Base-by-base conservation (phyloP, 2,329 filamentous ascomycete genomes). In the Arachnomyces sp. region DNA sequence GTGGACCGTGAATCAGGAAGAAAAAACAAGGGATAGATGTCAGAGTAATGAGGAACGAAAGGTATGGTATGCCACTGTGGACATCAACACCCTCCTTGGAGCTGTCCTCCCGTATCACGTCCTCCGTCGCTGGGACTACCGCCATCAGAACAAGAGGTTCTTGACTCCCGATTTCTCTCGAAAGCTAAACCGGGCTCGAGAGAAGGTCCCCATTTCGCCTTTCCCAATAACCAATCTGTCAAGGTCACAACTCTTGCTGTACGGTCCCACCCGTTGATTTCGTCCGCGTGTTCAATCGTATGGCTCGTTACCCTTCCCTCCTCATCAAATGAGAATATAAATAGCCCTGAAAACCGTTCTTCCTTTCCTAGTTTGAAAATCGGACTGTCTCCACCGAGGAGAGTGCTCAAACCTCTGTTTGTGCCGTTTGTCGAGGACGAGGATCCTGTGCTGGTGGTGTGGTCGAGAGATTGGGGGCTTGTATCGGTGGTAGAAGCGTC, bases 241-340 rank as follows among this genome's bases (percentile, higher is more conserved):
- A 96, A 68, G 11, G 84, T 88, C 12, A 96, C 87, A 14, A 98
- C 84, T 56, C 82, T 86, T 15, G 86, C 82, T 17, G 85, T 88
- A 47, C 78, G 79, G 53, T 95, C 89, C 79, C 84, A 93, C 44
- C 86, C 79, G 30, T 82, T 78, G 12, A 82, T 81, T 54, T 92
- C 82, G 53, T 95, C 84, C 1, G 86, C 84, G 65, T 94, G 86
- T 65, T 98, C 92, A 54, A 98, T 96, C 0, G 86, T 94, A 62
- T 96, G 92, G 51, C 79, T 87, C 35, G 84, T 65, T 28, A 98
- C 79, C 47, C 87, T 75, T 1, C 92, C 92, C 53, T 94, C 77
- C 34, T 79, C 73, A 56, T 96, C 92, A 59, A 98, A 98, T 49
- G 94, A 86, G 60, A 98, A 98, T 44, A 95, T 82, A 63, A 96